Conservation (phyloP, 2,329 filamentous ascomycete species). For the Boeremia lycopersici region DNA sequence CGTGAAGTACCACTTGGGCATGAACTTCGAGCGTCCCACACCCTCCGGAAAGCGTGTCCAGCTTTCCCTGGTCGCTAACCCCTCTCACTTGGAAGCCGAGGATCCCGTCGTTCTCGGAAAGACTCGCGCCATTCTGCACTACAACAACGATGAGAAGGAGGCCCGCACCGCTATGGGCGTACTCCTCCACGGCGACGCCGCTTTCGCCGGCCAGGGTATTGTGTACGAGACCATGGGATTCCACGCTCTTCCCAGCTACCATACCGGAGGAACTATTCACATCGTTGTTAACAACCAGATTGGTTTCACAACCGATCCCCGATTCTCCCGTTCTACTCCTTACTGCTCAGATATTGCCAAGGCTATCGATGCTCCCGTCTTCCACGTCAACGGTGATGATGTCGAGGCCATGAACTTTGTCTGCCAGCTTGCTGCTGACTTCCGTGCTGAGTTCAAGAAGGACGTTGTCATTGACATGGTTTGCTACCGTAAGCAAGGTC, state of each 20-base stretch:
- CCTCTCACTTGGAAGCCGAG: slow-evolving; percentile 96
- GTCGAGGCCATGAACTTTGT: slow-evolving; percentile 98
- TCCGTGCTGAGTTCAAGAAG: slow-evolving; percentile 98
- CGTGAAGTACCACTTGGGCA: slow-evolving; percentile 98
- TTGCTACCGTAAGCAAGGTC: slow-evolving; percentile 98
- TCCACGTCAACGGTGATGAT: slow-evolving; percentile 99
- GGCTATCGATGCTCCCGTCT: slow-evolving; percentile 96
- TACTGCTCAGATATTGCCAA: slow-evolving; percentile 99
- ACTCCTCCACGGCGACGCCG: slow-evolving; percentile 94
- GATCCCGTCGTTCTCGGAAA: slow-evolving; percentile 98
- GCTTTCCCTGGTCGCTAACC: slow-evolving; percentile 96
- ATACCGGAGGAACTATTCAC: slow-evolving; percentile 95
- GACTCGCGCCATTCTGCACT: slow-evolving; percentile 97
- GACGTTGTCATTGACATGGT: slow-evolving; percentile 98
- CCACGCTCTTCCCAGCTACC: slow-evolving; percentile 93
- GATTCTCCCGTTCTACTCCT: slow-evolving; percentile 94
- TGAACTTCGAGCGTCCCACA: slow-evolving; percentile 99
- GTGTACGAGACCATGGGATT: slow-evolving; percentile 99
- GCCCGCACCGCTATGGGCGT: slow-evolving; percentile 94
- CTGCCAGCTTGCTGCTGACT: slow-evolving; percentile 95
- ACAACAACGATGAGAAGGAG: slow-evolving; percentile 93
- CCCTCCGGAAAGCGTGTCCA: slow-evolving; percentile 99
- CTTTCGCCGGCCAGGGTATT: slow-evolving; percentile 93
- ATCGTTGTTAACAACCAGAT: slow-evolving; percentile 99
- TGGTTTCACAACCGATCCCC: slow-evolving; percentile 97